Percentiles rank a stretch among this genome's conserved stretches.
Evolutionary conservation across 495 filamentous ascomycete species (phyloP).

Genomic region (Thermothielavioides terrestris): DNA sequence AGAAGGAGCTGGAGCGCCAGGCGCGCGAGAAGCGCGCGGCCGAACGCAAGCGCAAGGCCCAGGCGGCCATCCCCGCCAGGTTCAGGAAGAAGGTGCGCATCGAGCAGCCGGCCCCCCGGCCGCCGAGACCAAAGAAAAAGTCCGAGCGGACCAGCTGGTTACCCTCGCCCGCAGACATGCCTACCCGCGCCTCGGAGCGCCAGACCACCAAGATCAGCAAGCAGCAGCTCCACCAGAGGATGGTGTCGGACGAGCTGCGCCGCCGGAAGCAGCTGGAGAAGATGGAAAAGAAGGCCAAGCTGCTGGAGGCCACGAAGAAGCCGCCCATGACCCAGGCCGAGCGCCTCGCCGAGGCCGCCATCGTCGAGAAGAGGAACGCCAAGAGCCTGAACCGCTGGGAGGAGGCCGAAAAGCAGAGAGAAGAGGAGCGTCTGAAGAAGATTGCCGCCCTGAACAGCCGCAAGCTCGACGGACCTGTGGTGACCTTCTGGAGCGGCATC

Average conservation of each 20-base stretch:
- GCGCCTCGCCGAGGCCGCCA: conserved; percentile 71
- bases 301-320: conserved; percentile 62
- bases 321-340: conserved; percentile 86
- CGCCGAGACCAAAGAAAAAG: conserved; percentile 77
- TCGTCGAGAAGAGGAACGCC: conserved; percentile 72
- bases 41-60: conserved; percentile 68
- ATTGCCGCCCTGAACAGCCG: conserved; percentile 78
- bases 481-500: conserved; percentile 87
- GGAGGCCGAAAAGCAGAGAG: conserved; percentile 74
- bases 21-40: conserved; percentile 40
- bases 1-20: conserved; percentile 56
- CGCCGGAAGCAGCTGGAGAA: conserved; percentile 67
- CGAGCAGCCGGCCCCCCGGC: conserved; percentile 33
- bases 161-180: conserved; percentile 66
- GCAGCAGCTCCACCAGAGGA: conserved; percentile 67
- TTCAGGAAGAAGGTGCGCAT: conserved; percentile 50
- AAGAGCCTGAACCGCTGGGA: conserved; percentile 95
- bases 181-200: conserved; percentile 73
- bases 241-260: conserved; percentile 75
- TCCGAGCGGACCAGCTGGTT: conserved; percentile 87
- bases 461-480: conserved; percentile 77
- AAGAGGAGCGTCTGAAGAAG: conserved; percentile 71
- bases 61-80: conserved; percentile 46
- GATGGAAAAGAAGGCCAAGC: conserved; percentile 82
- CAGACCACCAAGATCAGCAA: conserved; percentile 78